phyloP scores from a whole-genome alignment of 1,284 basidiomycete species.

The Phaffia rhodozyma region DNA sequence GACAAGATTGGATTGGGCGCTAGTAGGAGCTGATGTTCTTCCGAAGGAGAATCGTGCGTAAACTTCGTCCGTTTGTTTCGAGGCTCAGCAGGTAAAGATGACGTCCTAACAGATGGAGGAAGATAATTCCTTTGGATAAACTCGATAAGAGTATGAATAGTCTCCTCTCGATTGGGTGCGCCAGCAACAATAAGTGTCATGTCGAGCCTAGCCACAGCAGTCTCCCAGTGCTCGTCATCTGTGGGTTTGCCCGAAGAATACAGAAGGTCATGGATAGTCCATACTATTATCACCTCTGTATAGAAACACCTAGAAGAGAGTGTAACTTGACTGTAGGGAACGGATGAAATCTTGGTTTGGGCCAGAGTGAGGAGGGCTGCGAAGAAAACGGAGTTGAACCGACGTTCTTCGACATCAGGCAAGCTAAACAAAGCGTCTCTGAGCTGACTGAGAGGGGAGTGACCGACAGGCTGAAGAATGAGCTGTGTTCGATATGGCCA shows the following conservation, averaged over 20 bases:
- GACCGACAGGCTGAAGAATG: no score
- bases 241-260: not conserved
- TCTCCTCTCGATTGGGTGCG: constrained; percentile 50
- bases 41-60: constrained; percentile 6
- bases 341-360: constrained; percentile 34
- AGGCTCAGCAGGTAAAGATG: not conserved
- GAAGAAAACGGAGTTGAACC: not conserved
- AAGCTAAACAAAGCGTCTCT: no score
- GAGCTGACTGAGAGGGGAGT: no score
- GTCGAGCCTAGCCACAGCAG: constrained; percentile 52
- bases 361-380: constrained; percentile 32
- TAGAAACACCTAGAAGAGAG: constrained; percentile 36
- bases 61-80: not conserved
- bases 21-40: constrained; percentile 15
- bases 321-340: constrained; percentile 35
- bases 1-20: constrained; percentile 32
- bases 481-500: no score
- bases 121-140: constrained; percentile 34
- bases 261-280: constrained; percentile 20
- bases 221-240: constrained; percentile 16
- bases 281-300: constrained; percentile 36
- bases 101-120: constrained; percentile 9
- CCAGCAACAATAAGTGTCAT: constrained; percentile 73
- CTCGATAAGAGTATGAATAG: constrained; percentile 50
- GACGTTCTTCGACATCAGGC: no score